Conservation (phyloP, 495 filamentous ascomycete species). For the Podospora anserina region DNA sequence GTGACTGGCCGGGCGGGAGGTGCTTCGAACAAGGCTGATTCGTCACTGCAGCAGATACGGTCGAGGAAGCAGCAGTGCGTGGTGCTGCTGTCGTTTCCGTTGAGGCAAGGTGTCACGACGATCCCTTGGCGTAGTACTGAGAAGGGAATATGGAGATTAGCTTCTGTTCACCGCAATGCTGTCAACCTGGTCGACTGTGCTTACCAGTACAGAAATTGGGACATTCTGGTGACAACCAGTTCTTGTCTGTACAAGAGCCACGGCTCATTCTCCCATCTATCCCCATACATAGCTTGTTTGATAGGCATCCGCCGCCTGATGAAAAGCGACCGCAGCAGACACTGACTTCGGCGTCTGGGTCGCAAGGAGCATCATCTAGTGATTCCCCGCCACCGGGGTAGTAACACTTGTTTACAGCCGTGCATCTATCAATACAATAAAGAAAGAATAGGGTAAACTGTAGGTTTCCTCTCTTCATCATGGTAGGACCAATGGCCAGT, state of each 20-base stretch:
- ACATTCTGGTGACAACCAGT: conserved; percentile 3
- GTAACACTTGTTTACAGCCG: neutral
- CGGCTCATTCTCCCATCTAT: neutral
- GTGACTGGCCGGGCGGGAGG: neutral
- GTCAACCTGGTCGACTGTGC: neutral
- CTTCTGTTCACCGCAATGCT: neutral
- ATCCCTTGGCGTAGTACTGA: neutral
- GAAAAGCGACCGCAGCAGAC: neutral
- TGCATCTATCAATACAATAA: neutral
- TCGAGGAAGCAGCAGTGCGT: neutral
- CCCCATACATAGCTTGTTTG: conserved; percentile 1
- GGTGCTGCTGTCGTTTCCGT: neutral
- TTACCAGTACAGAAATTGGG: conserved; percentile 4
- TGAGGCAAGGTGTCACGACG: neutral
- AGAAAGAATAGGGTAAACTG: neutral
- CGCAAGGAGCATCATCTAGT: conserved; percentile 1
- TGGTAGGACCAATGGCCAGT: neutral
- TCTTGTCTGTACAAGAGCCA: conserved; percentile 8
- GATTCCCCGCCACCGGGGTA: neutral
- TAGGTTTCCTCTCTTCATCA: neutral
- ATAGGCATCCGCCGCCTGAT: neutral
- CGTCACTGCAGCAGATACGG: neutral
- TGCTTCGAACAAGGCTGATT: neutral
- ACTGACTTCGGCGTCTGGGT: conserved; percentile 11
- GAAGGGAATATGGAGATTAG: neutral